These are phyloP conservation scores for Phytophthora boehmeriae DNA, from an alignment of 352 stramenopile genomes.

Conservation along the genomic window DNA sequence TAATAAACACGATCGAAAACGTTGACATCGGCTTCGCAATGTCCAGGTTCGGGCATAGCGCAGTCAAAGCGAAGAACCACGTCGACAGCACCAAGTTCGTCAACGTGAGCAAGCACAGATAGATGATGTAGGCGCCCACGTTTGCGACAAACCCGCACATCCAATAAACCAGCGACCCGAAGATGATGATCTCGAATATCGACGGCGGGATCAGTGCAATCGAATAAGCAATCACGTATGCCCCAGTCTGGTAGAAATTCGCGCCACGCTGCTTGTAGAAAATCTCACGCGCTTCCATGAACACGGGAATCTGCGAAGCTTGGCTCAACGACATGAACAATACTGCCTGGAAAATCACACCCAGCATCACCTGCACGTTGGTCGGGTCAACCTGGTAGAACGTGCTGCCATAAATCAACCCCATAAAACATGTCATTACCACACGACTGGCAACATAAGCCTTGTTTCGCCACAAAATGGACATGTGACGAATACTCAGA, in stretches of 20 bases:
- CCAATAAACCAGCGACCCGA: conserved; percentile 2
- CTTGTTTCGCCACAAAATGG: conserved; percentile 39
- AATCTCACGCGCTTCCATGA: conserved; percentile 3
- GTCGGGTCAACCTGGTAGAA: conserved; percentile 3
- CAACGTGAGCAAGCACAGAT: background rate
- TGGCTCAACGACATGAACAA: conserved; percentile 2
- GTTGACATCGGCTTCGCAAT: conserved; percentile 4
- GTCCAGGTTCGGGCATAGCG: conserved; percentile 1
- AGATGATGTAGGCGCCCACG: conserved; percentile 2
- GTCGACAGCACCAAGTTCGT: conserved; percentile 1
- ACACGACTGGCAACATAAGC: conserved; percentile 17
- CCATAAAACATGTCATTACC: conserved; percentile 30
- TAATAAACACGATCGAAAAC: conserved; percentile 2
- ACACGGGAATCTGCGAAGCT: conserved; percentile 2
- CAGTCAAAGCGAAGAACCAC: background rate
- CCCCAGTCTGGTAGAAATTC: conserved; percentile 1
- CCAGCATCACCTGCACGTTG: conserved; percentile 1
- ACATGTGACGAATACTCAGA: conserved; percentile 40
- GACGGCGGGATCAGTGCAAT: background rate
- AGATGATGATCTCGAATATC: conserved; percentile 1
- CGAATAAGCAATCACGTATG: conserved; percentile 1
- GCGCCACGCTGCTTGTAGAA: conserved; percentile 4
- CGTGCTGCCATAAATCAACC: conserved; percentile 2
- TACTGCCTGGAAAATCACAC: conserved; percentile 4
- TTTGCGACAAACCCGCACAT: conserved; percentile 2